Evolutionary conservation across 192 early-diverging fungal species (phyloP).

Genomic region (Linnemannia schmuckeri): DNA sequence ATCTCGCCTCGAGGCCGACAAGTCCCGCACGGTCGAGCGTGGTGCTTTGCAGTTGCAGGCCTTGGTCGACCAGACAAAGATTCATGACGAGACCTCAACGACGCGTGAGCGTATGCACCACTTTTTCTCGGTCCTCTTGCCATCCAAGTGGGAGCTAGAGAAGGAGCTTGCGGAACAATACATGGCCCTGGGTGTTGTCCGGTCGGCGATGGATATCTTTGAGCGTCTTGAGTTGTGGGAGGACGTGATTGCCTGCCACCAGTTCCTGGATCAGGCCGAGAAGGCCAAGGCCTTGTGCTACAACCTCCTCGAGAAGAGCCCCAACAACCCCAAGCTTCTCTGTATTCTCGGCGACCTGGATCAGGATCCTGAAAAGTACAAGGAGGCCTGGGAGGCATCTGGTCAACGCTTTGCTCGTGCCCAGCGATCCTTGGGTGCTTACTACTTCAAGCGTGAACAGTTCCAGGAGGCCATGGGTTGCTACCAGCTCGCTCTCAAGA

Average conservation of each 20-base stretch:
- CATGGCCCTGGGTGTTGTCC: slow-evolving; percentile 86
- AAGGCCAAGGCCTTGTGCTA: slow-evolving; percentile 89
- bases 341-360: slow-evolving; percentile 92
- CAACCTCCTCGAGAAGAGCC: slow-evolving; percentile 69
- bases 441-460: slow-evolving; percentile 78
- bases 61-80: slow-evolving; percentile 93
- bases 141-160: slow-evolving; percentile 97
- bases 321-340: slow-evolving; percentile 86
- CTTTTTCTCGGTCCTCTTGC: slow-evolving; percentile 84
- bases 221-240: slow-evolving; percentile 97
- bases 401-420: slow-evolving; percentile 87
- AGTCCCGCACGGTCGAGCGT: slow-evolving; percentile 91
- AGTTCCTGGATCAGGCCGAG: slow-evolving; percentile 86
- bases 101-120: slow-evolving; percentile 83
- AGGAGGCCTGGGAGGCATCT: slow-evolving; percentile 92
- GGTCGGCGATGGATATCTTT: slow-evolving; percentile 95
- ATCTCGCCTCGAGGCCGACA: slow-evolving; percentile 88
- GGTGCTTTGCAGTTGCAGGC: slow-evolving; percentile 93
- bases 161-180: slow-evolving; percentile 89
- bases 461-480: slow-evolving; percentile 75
- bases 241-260: slow-evolving; percentile 89
- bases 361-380: slow-evolving; percentile 83
- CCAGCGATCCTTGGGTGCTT: slow-evolving; percentile 92
- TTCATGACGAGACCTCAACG: slow-evolving; percentile 72
- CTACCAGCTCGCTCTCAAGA: slow-evolving; percentile 84